Conservation (phyloP, 768 basidiomycete species). For the Mycena capillaripes region DNA sequence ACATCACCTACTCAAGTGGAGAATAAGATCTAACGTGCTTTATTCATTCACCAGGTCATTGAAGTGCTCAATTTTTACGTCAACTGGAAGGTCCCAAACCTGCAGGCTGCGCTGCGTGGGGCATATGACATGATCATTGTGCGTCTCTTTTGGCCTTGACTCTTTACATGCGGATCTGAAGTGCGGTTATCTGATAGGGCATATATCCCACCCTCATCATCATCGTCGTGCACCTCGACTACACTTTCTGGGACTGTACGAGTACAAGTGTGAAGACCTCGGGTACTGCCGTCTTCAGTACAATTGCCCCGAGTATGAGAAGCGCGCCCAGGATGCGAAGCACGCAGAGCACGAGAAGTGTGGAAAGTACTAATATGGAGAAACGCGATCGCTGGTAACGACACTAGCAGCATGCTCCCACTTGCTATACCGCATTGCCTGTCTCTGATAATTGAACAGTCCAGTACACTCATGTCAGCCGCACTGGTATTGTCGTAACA, state of each 20-base stretch:
- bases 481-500: too few relatives aligned
- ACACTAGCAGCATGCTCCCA: too few relatives aligned
- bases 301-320: not conserved
- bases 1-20: not conserved
- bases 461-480: too few relatives aligned
- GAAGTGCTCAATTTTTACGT: slow-evolving; percentile 16
- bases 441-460: too few relatives aligned
- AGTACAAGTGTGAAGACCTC: not conserved
- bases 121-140: slow-evolving; percentile 19
- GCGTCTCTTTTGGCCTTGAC: not conserved
- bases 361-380: too few relatives aligned
- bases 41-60: not conserved
- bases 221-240: slow-evolving; percentile 19
- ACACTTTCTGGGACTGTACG: slow-evolving; percentile 9
- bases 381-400: too few relatives aligned
- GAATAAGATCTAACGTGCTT: not conserved
- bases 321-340: too few relatives aligned
- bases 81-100: slow-evolving; percentile 9
- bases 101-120: slow-evolving; percentile 11
- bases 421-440: too few relatives aligned
- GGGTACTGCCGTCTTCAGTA: slow-evolving; percentile 11
- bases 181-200: slow-evolving; percentile 8
- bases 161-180: not conserved
- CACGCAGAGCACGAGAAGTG: too few relatives aligned
- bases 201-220: slow-evolving; percentile 20